Evolutionary conservation across 2,329 filamentous ascomycete genomes (phyloP).

Genomic region (Colletotrichum sp.): DNA sequence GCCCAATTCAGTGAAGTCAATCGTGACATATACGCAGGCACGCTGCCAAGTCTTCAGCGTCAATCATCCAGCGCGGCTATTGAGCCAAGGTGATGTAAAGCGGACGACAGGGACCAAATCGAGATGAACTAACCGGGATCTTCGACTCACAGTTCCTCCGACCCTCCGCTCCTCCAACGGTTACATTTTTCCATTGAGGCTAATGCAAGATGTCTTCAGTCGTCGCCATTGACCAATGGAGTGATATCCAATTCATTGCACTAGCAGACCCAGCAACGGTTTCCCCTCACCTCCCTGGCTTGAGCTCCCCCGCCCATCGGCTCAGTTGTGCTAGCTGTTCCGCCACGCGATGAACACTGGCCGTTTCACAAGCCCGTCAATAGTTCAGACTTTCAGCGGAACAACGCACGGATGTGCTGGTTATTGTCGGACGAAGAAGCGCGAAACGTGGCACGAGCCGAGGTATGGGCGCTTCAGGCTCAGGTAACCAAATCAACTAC

Average conservation of each 20-base stretch:
- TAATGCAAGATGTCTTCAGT: neutral
- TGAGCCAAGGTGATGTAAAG: neutral
- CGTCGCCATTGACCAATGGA: neutral
- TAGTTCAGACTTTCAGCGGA: neutral
- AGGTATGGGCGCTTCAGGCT: neutral
- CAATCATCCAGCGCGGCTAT: neutral
- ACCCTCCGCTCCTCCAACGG: neutral
- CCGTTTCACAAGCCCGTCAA: neutral
- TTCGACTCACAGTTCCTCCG: neutral
- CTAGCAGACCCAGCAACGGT: neutral
- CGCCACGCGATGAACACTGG: neutral
- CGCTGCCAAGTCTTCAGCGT: neutral
- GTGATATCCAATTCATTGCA: neutral
- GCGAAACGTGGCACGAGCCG: neutral
- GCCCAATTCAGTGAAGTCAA: too few relatives aligned
- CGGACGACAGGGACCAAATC: neutral
- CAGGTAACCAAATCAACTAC: neutral
- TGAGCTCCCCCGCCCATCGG: neutral
- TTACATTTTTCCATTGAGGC: neutral
- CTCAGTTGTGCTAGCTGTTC: neutral
- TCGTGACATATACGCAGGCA: rapidly evolving
- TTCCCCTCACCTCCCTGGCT: neutral
- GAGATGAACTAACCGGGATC: neutral
- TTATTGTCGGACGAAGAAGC: neutral
- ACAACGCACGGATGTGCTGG: neutral